Conservation (phyloP, 768 basidiomycete genomes). For the Leccinum incarnatum region DNA sequence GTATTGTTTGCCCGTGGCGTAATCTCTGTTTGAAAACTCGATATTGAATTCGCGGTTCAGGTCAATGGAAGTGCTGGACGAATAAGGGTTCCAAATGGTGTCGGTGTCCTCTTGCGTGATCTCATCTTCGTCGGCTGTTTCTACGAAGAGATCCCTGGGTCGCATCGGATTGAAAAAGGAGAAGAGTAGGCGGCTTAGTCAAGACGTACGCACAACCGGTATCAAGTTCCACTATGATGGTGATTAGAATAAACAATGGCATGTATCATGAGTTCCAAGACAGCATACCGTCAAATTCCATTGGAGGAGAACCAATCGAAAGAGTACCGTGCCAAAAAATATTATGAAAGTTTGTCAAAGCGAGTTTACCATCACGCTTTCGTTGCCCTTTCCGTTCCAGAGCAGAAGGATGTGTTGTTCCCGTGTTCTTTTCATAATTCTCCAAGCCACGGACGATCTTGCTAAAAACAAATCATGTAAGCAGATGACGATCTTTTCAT, state of each 20-base stretch:
- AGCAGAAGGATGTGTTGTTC: neutral
- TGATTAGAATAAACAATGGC: neutral
- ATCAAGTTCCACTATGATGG: neutral
- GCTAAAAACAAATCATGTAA: neutral
- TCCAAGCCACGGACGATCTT: neutral
- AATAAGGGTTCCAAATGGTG: neutral
- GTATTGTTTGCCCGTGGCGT: neutral
- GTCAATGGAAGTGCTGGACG: neutral
- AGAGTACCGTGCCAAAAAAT: neutral
- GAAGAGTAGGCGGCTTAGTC: neutral
- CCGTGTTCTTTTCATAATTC: neutral
- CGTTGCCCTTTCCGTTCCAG: neutral
- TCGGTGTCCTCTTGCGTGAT: neutral
- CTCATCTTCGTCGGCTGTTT: neutral
- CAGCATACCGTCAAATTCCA: neutral
- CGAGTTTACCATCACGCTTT: neutral
- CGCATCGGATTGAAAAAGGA: neutral
- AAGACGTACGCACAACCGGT: neutral
- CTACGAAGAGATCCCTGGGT: neutral
- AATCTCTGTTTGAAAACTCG: neutral
- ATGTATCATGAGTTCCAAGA: neutral
- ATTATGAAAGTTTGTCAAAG: neutral
- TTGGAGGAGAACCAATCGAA: neutral
- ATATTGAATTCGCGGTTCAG: neutral
- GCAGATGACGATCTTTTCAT: neutral